Conservation (phyloP, 805 yeast genomes). For the Ogataea neopini region DNA sequence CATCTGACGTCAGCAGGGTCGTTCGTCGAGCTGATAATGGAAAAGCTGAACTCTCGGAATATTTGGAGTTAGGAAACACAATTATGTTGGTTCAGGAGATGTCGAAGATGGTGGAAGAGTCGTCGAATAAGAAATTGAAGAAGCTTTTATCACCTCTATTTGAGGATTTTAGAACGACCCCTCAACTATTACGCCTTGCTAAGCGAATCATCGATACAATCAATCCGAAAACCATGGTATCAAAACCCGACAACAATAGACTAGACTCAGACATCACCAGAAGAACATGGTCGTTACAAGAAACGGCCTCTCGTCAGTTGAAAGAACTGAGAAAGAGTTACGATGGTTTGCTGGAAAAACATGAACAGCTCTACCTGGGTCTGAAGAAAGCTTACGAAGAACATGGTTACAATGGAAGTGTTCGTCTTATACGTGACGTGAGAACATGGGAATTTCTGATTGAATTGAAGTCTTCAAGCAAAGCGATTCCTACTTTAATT, state of each 20-base stretch:
- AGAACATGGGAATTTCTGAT: slow-evolving; percentile 30
- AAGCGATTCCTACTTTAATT: slow-evolving; percentile 21
- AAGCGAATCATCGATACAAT: slow-evolving; percentile 33
- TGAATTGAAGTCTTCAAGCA: slow-evolving; percentile 30
- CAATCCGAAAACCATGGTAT: slow-evolving; percentile 20
- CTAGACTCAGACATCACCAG: slow-evolving; percentile 29
- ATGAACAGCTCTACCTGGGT: slow-evolving; percentile 10
- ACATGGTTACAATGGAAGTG: slow-evolving; percentile 29
- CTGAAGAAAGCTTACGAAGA: slow-evolving; percentile 11
- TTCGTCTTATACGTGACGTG: slow-evolving; percentile 28
- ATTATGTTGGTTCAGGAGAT: slow-evolving; percentile 33
- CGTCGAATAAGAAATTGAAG: slow-evolving; percentile 7
- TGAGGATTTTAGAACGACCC: slow-evolving; percentile 15
- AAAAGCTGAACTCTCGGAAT: slow-evolving; percentile 32
- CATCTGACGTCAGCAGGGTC: slow-evolving; percentile 60
- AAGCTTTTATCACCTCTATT: slow-evolving; percentile 24
- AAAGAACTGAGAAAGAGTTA: slow-evolving; percentile 22
- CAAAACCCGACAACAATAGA: slow-evolving; percentile 19
- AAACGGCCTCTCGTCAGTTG: slow-evolving; percentile 24
- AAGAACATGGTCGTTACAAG: slow-evolving; percentile 29
- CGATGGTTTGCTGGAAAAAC: slow-evolving; percentile 17
- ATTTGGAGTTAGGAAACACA: slow-evolving; percentile 32
- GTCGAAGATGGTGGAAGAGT: slow-evolving; percentile 16
- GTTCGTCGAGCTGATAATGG: slow-evolving; percentile 56
- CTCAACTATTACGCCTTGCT: slow-evolving; percentile 22